Percentiles rank a stretch among this genome's conserved stretches.
phyloP scores from a whole-genome alignment of 768 basidiomycete genomes.

The Lentinus brumalis region DNA sequence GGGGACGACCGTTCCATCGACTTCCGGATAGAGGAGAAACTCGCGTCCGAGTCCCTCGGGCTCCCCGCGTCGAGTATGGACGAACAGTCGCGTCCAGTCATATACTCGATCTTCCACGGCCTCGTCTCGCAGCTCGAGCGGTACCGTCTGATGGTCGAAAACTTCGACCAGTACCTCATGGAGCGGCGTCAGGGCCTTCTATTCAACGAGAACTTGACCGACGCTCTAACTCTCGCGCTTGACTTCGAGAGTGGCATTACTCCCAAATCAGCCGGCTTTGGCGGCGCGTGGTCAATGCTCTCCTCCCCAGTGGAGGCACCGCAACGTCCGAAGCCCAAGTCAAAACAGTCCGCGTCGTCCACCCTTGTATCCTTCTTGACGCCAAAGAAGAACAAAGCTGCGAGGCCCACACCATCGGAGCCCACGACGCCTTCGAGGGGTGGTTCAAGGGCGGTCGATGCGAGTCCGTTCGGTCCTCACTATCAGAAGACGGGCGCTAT shows the following conservation, averaged over 20 bases:
- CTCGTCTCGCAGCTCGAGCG: slow-evolving; percentile 80
- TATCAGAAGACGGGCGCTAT: slow-evolving; percentile 79
- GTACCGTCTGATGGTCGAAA: slow-evolving; percentile 71
- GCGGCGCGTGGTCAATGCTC: slow-evolving; percentile 21
- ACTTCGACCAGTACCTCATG: slow-evolving; percentile 82
- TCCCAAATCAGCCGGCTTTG: slow-evolving; percentile 31
- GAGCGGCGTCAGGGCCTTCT: slow-evolving; percentile 88
- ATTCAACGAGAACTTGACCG: slow-evolving; percentile 90
- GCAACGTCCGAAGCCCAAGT: slow-evolving; percentile 35
- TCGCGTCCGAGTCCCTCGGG: slow-evolving; percentile 55
- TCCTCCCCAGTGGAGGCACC: slow-evolving; percentile 30
- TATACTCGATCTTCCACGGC: slow-evolving; percentile 79
- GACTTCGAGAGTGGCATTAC: slow-evolving; percentile 47
- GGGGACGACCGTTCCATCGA: slow-evolving; percentile 85
- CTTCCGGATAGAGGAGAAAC: slow-evolving; percentile 65
- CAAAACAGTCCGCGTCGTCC: slow-evolving; percentile 52
- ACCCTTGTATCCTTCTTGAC: slow-evolving; percentile 79
- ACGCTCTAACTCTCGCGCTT: slow-evolving; percentile 77
- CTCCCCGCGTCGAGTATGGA: slow-evolving; percentile 72
- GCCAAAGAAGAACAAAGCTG: slow-evolving; percentile 65
- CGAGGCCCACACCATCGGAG: slow-evolving; percentile 39
- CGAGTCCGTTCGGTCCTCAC: slow-evolving; percentile 84
- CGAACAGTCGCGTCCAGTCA: slow-evolving; percentile 71
- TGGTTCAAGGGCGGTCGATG: slow-evolving; percentile 46
- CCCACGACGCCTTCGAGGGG: slow-evolving; percentile 49